phyloP scores from a whole-genome alignment of 176 grass and related monocot genomes.

The Eragrostis curvula region DNA sequence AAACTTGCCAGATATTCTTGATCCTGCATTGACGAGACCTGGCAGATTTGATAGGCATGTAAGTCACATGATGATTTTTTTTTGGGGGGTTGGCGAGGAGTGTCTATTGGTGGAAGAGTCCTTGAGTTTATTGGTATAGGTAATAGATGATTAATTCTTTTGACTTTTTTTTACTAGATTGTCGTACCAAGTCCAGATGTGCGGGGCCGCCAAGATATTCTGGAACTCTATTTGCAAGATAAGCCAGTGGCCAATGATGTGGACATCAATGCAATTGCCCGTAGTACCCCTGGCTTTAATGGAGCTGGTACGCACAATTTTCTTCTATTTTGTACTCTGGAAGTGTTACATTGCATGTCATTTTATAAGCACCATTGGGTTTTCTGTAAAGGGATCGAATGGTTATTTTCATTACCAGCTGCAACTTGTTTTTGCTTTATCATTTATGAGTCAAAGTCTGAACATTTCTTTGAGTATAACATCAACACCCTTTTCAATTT shows the following conservation, averaged over 20 bases:
- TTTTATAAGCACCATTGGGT: neutral
- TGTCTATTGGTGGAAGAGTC: constrained; percentile 3
- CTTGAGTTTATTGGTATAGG: neutral
- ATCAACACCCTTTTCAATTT: neutral
- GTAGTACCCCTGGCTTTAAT: constrained; percentile 96
- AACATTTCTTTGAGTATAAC: constrained; percentile 4
- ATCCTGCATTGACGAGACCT: constrained; percentile 95
- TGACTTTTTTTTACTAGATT: constrained; percentile 69
- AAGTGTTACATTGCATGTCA: neutral
- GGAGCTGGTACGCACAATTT: constrained; percentile 71
- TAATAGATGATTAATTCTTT: constrained; percentile 1
- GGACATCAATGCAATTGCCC: constrained; percentile 85
- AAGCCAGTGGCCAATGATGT: constrained; percentile 86
- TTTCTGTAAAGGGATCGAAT: constrained; percentile 9
- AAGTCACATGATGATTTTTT: constrained; percentile 54
- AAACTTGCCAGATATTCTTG: constrained; percentile 98
- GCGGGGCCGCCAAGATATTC: constrained; percentile 88
- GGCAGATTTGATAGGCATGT: constrained; percentile 99
- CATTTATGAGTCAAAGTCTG: constrained; percentile 7
- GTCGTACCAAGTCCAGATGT: constrained; percentile 94
- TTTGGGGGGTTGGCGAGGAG: neutral
- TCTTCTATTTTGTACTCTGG: constrained; percentile 14
- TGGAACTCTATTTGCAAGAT: constrained; percentile 96
- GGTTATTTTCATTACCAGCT: constrained; percentile 6
- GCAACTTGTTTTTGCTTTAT: neutral